Base-by-base conservation (phyloP, 345 rosid species). In the Camelina sativa region DNA sequence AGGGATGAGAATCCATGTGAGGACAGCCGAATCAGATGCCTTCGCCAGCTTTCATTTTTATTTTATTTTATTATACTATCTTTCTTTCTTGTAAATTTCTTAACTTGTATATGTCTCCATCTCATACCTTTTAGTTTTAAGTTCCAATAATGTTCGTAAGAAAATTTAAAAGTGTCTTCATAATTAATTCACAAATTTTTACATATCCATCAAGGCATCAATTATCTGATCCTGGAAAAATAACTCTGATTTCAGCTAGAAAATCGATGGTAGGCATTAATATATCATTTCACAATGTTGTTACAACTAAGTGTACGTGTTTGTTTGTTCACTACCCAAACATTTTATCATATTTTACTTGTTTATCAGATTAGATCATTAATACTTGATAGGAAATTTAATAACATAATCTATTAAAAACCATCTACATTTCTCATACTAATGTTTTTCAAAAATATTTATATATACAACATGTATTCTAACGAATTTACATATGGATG, bases 1-100 rank as follows among this genome's bases (percentile, higher is more conserved):
- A 67, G 56, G 68, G 70, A 73, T 74, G 84, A 66, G 81, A 79
- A 82, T 80, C 88, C 90, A 89, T 86, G 90, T 84, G 93, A 84
- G 53, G 79, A 47, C 74, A 65, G 52, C 66, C 63, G 65, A 62
- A 76, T 69, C 19, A 70, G 60, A 76, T 70, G 28, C 75, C 35
- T 62, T 32, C 73, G 83, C 84, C 85, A 85, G 86, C 71, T 76
- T 76, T 76, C 75, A 62, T 75, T 72, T 35, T 50, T 13, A 30
- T 13, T 30, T 38, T 40, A 52, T 38, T n/a, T 54, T 25, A 0
- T 43, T 25, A 25, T 25, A 28, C 30, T 28, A 28, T 4, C 5
- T 28, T 28, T 28, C 30, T 25, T 25, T 28, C 30, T 28, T 28
- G 30, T 28, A 28, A 28, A 28, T 28, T 62, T 62, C 52, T 69